phyloP scores from a whole-genome alignment of 768 basidiomycete genomes.

The Leccinum ochraceum region DNA sequence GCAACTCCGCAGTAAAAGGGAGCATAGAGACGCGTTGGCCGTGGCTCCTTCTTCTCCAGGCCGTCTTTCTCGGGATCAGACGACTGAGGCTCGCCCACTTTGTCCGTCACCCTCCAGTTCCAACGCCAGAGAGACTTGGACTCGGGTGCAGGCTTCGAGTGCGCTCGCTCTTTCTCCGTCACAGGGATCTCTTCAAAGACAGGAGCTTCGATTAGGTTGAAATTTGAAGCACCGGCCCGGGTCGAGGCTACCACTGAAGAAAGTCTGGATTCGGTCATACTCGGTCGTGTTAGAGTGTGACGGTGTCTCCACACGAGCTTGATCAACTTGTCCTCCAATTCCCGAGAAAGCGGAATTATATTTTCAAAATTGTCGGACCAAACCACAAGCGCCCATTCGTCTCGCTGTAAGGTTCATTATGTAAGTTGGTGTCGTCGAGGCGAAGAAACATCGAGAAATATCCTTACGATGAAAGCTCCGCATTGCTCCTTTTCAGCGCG shows the following conservation, averaged over 20 bases:
- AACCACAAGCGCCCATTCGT: conserved; percentile 76
- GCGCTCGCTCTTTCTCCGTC: conserved; percentile 16
- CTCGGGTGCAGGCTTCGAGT: neutral
- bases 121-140: conserved; percentile 32
- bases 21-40: conserved; percentile 66
- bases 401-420: conserved; percentile 48
- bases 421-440: neutral
- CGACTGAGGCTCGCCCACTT: conserved; percentile 17
- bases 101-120: conserved; percentile 46
- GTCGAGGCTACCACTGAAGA: conserved; percentile 47
- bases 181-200: conserved; percentile 22
- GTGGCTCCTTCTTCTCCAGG: conserved; percentile 23
- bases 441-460: neutral
- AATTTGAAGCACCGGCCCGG: conserved; percentile 43
- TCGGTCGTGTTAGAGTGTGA: conserved; percentile 17
- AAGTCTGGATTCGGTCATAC: conserved; percentile 25
- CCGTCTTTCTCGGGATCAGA: conserved; percentile 53
- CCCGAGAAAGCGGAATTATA: conserved; percentile 68
- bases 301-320: conserved; percentile 72
- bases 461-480: conserved; percentile 79
- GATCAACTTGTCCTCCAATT: conserved; percentile 79
- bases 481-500: conserved; percentile 90
- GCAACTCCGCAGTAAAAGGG: conserved; percentile 73
- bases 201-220: conserved; percentile 51
- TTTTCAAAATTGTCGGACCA: conserved; percentile 84